phyloP scores from a whole-genome alignment of 2,329 filamentous ascomycete species.

The Graphilbum fragrans region DNA sequence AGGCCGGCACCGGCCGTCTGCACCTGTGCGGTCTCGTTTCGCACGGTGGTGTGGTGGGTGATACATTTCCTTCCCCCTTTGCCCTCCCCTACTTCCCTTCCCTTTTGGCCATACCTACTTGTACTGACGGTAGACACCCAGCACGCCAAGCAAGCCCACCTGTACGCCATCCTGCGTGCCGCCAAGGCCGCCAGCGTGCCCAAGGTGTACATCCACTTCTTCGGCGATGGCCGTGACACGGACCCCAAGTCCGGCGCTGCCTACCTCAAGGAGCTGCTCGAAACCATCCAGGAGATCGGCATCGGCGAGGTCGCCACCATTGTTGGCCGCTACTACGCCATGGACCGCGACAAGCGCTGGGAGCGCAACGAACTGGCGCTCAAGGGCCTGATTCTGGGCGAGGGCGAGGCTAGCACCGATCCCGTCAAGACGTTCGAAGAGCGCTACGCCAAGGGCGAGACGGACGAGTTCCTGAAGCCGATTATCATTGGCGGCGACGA shows the following conservation, averaged over 20 bases:
- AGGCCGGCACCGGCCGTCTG: constrained; percentile 79
- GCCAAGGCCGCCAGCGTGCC: constrained; percentile 82
- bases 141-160: constrained; percentile 91
- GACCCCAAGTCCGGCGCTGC: constrained; percentile 87
- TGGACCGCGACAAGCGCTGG: constrained; percentile 99
- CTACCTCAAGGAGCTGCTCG: constrained; percentile 79
- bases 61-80: neutral
- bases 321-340: constrained; percentile 93
- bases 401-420: constrained; percentile 77
- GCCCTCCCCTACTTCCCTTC: neutral
- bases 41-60: constrained; percentile 71
- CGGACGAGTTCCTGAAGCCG: constrained; percentile 95
- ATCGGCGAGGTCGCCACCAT: constrained; percentile 82
- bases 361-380: constrained; percentile 84
- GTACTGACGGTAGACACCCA: constrained; percentile 15
- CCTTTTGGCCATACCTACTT: neutral
- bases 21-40: constrained; percentile 89
- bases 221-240: constrained; percentile 93
- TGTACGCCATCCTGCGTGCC: constrained; percentile 75
- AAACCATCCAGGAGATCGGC: constrained; percentile 72
- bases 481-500: constrained; percentile 89
- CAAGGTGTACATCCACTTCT: constrained; percentile 97
- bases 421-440: constrained; percentile 78
- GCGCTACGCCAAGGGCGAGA: constrained; percentile 78
- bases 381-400: constrained; percentile 73